Evolutionary conservation across 176 grass and related monocot genomes (phyloP).

Genomic region (Oryza glaberrima): DNA sequence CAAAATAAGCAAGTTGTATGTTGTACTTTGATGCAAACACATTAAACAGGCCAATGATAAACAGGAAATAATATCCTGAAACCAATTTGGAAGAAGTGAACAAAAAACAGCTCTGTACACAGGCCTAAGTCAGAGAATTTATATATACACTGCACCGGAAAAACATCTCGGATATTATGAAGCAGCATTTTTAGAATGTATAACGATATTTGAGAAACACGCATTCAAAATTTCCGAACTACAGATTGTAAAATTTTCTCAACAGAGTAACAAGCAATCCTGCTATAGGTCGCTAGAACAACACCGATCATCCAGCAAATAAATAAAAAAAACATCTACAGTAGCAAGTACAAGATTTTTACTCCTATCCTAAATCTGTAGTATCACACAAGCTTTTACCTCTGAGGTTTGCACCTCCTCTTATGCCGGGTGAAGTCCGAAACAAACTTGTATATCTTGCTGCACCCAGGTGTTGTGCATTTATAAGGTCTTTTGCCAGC

Average conservation of each 20-base stretch:
- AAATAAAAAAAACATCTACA: slow-evolving; percentile 47
- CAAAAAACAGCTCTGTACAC: slow-evolving; percentile 39
- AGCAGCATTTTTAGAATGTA: slow-evolving; percentile 47
- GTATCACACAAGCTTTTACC: slow-evolving; percentile 48
- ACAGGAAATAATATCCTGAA: slow-evolving; percentile 24
- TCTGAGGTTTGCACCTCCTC: slow-evolving; percentile 59
- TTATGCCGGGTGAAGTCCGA: slow-evolving; percentile 77
- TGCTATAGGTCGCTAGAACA: slow-evolving; percentile 45
- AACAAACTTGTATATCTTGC: slow-evolving; percentile 66
- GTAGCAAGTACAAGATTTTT: slow-evolving; percentile 38
- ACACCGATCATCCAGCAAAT: slow-evolving; percentile 33
- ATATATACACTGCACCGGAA: slow-evolving; percentile 24
- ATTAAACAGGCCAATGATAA: slow-evolving; percentile 14
- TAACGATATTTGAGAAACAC: slow-evolving; percentile 20
- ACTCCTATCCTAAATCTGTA: slow-evolving; percentile 46
- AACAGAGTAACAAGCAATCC: slow-evolving; percentile 39
- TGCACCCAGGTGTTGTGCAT: slow-evolving; percentile 65
- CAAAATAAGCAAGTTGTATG: not conserved
- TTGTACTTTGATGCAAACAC: slow-evolving; percentile 13
- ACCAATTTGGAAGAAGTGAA: slow-evolving; percentile 34
- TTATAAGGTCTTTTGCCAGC: slow-evolving; percentile 69
- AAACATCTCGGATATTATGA: slow-evolving; percentile 29
- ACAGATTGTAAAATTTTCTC: slow-evolving; percentile 44
- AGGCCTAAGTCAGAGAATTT: slow-evolving; percentile 31
- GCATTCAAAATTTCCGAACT: slow-evolving; percentile 23